A percentile compares a stretch with the other conserved stretches of the same genome.
Evolutionary conservation across 345 rosid genomes (phyloP).

Genomic region (rapeseed (Brassica napus)): Da-Ae NC_063446.1:24292501-24293000

Average conservation of each 20-base stretch:
- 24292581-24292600: slow-evolving; percentile 30
- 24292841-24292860: slow-evolving; percentile 91
- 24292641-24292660: slow-evolving; percentile 95
- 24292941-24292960: slow-evolving; percentile 82
- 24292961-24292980: slow-evolving; percentile 67
- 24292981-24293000: slow-evolving; percentile 52
- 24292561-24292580: slow-evolving; percentile 7
- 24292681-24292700: neutral
- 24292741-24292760: too few relatives aligned
- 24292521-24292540: neutral
- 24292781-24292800: neutral
- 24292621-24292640: slow-evolving; percentile 99
- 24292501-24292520: slow-evolving; percentile 27
- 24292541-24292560: too few relatives aligned
- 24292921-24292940: slow-evolving; percentile 90
- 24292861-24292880: slow-evolving; percentile 67
- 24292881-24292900: slow-evolving; percentile 76
- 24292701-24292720: slow-evolving; percentile 21
- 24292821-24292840: slow-evolving; percentile 80
- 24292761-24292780: neutral
- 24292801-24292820: slow-evolving; percentile 79
- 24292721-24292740: neutral
- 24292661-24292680: slow-evolving; percentile 62
- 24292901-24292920: slow-evolving; percentile 81
- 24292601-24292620: slow-evolving; percentile 51